A percentile compares a stretch with the other conserved stretches of the same genome.
These are phyloP conservation scores for Adenanthera pavonina DNA, from an alignment of 306 rosid genomes.

Conservation along the genomic window DNA sequence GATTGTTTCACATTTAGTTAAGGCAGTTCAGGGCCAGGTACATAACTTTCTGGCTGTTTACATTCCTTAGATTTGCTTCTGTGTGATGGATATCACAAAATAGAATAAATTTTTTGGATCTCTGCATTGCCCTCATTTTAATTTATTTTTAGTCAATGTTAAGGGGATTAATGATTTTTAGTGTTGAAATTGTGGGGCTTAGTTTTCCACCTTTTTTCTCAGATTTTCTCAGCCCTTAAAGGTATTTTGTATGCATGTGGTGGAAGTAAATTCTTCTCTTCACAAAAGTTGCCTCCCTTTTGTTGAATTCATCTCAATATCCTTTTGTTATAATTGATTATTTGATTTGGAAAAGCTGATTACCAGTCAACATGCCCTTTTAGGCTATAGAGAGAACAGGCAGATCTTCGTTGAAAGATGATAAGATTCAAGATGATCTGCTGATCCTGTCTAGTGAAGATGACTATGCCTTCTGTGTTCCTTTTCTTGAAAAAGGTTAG, in stretches of 20 bases:
- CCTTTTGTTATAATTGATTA: background rate
- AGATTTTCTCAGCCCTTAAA: background rate
- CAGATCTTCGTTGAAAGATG: conserved; percentile 60
- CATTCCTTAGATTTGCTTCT: conserved; percentile 16
- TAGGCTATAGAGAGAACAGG: conserved; percentile 80
- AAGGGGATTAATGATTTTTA: conserved; percentile 5
- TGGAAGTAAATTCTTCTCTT: conserved; percentile 19
- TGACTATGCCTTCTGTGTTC: conserved; percentile 72
- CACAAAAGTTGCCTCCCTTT: conserved; percentile 30
- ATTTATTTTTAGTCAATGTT: conserved; percentile 14
- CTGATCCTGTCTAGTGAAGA: conserved; percentile 90
- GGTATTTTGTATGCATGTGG: background rate
- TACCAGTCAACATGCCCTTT: conserved; percentile 21
- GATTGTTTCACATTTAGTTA: conserved; percentile 68
- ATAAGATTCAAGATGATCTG: conserved; percentile 66
- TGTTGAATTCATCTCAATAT: conserved; percentile 35
- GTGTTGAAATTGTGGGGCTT: background rate
- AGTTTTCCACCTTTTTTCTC: too few relatives aligned
- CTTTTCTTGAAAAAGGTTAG: conserved; percentile 88
- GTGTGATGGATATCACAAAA: conserved; percentile 23
- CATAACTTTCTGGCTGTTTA: conserved; percentile 26
- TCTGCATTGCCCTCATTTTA: conserved; percentile 16
- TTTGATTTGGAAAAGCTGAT: conserved; percentile 10
- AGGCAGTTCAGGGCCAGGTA: conserved; percentile 87
- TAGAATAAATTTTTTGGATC: background rate